Base-by-base conservation (phyloP, 1,284 basidiomycete genomes). In the Lignosus rhinocerotis region DNA sequence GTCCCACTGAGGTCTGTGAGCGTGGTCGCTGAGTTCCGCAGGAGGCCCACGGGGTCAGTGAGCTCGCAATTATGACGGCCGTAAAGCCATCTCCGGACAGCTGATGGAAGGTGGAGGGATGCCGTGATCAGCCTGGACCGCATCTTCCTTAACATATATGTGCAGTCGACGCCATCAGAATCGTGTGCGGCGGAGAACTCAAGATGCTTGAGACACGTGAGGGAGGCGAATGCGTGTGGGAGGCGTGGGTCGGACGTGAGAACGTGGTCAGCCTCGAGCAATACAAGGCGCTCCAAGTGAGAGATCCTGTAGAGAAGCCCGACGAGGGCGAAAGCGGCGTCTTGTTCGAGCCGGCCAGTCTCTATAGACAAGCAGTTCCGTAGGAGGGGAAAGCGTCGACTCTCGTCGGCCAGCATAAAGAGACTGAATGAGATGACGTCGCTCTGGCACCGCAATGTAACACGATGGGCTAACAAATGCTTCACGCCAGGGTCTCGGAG, bases 131-230 rank as follows among this genome's bases (percentile, higher is more conserved):
- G 51, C 19, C 25, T 45, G 3, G 56, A 58, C 30, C 34, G 51
- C 56, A 58, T 48, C 45, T 25, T 33, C 33, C 41, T 48, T 46
- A 58, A 31, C 45, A 58, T 44, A 51, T 48, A 53, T 12, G 50
- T 32, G 56, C 51, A 58, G 45, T 53, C 50, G 17, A 45, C 30
- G 45, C 48, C 48, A 32, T 50, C 45, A 6, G 45, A 39, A n/a
- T 53, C 56, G 19, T 42, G 39, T 10, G 19, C 42, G 9, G 45
- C 46, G 39, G 41, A 47, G 51, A 58, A 48, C n/a, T 43, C 51
- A 39, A 58, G 43, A 34, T 58, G 56, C 41, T 53, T 53, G 46
- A 58, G 51, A 31, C 51, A 58, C n/a, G 51, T 53, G n/a, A 53
- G 45, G 16, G 45, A 36, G 8, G 56, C 56, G 21, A 58, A 49